Evolutionary conservation across 2,329 filamentous ascomycete genomes (phyloP).

Genomic region (Piedraia hortae): DNA sequence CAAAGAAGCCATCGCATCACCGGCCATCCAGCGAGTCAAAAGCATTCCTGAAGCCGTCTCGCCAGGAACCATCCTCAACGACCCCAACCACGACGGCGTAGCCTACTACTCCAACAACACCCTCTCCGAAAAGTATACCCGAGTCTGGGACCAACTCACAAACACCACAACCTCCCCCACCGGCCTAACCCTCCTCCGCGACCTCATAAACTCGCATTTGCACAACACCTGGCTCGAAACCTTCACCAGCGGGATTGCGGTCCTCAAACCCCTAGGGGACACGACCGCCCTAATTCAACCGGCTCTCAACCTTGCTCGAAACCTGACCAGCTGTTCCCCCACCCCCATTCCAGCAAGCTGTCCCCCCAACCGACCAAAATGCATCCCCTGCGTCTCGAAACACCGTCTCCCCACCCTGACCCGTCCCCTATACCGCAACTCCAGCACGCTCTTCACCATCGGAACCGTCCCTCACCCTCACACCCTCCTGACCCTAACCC

Average conservation of each 20-base stretch:
- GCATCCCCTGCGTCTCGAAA: slow-evolving; percentile 40
- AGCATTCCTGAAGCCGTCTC: slow-evolving; percentile 35
- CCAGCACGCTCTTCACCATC: slow-evolving; percentile 47
- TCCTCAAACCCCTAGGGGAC: slow-evolving; percentile 52
- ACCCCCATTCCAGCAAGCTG: slow-evolving; percentile 51
- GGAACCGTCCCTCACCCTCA: slow-evolving; percentile 78
- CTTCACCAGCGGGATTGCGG: slow-evolving; percentile 48
- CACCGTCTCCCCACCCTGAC: slow-evolving; percentile 39
- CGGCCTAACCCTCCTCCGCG: slow-evolving; percentile 38
- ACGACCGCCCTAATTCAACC: slow-evolving; percentile 45
- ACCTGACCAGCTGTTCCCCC: slow-evolving; percentile 47
- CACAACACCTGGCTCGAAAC: slow-evolving; percentile 61
- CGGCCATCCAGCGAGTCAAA: slow-evolving; percentile 32
- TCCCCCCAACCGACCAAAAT: slow-evolving; percentile 52
- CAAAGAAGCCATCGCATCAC: slow-evolving; percentile 15
- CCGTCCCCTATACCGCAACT: slow-evolving; percentile 41
- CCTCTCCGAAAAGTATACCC: slow-evolving; percentile 37
- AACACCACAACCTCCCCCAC: slow-evolving; percentile 22
- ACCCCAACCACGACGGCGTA: slow-evolving; percentile 36
- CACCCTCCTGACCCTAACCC: slow-evolving; percentile 43
- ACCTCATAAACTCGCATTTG: slow-evolving; percentile 60
- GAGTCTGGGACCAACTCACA: slow-evolving; percentile 34
- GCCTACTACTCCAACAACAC: slow-evolving; percentile 46
- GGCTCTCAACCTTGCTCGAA: slow-evolving; percentile 42
- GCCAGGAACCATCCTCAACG: slow-evolving; percentile 33